These are phyloP conservation scores for Breviolum minutum DNA, from an alignment of 73 alveolate species.

Conservation along the genomic window DNA sequence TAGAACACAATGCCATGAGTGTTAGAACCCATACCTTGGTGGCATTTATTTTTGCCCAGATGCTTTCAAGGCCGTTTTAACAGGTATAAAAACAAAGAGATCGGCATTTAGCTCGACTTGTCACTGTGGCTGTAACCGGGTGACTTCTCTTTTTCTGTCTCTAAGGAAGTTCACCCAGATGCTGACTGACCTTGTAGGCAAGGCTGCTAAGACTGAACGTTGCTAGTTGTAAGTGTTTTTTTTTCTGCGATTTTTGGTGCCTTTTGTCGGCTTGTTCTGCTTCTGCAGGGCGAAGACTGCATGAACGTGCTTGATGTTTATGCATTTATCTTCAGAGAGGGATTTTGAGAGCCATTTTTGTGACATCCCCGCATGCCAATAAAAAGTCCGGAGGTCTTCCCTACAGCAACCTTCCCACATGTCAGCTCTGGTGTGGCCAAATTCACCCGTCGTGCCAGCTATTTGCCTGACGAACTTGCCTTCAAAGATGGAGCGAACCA, in stretches of 20 bases:
- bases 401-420: neutral
- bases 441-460: constrained; percentile 2
- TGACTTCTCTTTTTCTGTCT: too few relatives aligned
- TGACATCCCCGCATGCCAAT: neutral
- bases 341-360: neutral
- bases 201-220: neutral
- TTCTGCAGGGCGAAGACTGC: too few relatives aligned
- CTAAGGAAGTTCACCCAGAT: constrained; percentile 97
- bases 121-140: too few relatives aligned
- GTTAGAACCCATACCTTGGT: neutral
- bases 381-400: neutral
- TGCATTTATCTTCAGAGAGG: too few relatives aligned
- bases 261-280: neutral
- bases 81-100: too few relatives aligned
- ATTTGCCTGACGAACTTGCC: constrained; percentile 98
- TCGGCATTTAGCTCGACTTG: too few relatives aligned
- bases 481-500: constrained; percentile 92
- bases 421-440: neutral
- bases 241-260: neutral
- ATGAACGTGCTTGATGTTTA: too few relatives aligned
- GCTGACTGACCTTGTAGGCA: constrained; percentile 97
- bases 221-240: neutral
- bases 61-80: neutral
- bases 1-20: too few relatives aligned
- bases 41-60: neutral